Evolutionary conservation across 2,329 filamentous ascomycete species (phyloP).

Genomic region (Corynespora cassiicola): DNA sequence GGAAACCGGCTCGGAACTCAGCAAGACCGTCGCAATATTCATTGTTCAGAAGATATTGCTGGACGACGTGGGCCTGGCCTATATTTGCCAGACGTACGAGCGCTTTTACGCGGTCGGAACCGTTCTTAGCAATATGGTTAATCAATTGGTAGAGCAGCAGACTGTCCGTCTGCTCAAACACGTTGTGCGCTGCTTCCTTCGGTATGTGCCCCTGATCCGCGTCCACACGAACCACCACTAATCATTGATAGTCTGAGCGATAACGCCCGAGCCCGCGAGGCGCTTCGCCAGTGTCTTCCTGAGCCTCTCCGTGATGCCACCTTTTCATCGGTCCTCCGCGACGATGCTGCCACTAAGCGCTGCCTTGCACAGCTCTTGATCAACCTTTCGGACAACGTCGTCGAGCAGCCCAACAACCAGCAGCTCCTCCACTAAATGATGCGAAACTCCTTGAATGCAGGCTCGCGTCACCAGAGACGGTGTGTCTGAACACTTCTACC

Average conservation of each 20-base stretch:
- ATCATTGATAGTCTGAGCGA: constrained; percentile 77
- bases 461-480: neutral
- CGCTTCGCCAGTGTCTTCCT: constrained; percentile 91
- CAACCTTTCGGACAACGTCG: constrained; percentile 90
- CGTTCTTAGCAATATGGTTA: constrained; percentile 98
- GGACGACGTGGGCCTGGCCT: constrained; percentile 94
- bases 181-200: constrained; percentile 94
- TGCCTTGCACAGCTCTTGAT: constrained; percentile 97
- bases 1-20: constrained; percentile 97
- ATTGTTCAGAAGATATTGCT: constrained; percentile 99
- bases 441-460: constrained; percentile 2
- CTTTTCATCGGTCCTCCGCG: constrained; percentile 93
- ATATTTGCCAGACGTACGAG: constrained; percentile 99
- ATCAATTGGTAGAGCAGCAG: constrained; percentile 95
- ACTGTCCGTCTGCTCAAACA: constrained; percentile 96
- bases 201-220: constrained; percentile 64
- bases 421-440: constrained; percentile 44
- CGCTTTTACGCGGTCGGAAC: constrained; percentile 98
- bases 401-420: constrained; percentile 53
- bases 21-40: constrained; percentile 99
- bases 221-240: no score
- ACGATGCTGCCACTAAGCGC: constrained; percentile 96
- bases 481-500: no score
- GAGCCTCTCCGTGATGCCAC: constrained; percentile 99
- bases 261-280: constrained; percentile 93